Percentiles rank a stretch among this genome's conserved stretches.
phyloP scores from a whole-genome alignment of 2,329 filamentous ascomycete species.

The Sporothrix dimorphospora region DNA sequence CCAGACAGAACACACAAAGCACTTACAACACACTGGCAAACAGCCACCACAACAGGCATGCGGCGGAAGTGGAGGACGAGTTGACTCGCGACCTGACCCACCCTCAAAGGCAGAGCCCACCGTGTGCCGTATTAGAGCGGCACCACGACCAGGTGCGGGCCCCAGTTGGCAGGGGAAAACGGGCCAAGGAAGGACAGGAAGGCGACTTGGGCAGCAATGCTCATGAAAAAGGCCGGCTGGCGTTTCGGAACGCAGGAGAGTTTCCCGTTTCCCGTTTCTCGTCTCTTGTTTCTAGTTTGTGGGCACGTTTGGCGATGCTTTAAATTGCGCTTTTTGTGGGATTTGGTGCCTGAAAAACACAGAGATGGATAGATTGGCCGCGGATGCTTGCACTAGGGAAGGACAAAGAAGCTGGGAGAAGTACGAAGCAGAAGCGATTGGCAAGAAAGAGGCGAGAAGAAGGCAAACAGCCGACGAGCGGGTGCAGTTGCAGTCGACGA shows the following conservation, averaged over 20 bases:
- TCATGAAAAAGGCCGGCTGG: slow-evolving; percentile 6
- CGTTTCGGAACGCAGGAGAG: slow-evolving; percentile 5
- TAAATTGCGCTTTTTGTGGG: slow-evolving; percentile 5
- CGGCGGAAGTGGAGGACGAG: slow-evolving; percentile 25
- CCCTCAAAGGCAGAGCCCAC: slow-evolving; percentile 11
- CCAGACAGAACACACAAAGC: not conserved
- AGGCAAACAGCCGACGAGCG: not conserved
- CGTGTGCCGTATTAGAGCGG: slow-evolving; percentile 18
- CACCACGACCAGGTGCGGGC: slow-evolving; percentile 14
- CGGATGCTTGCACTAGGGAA: slow-evolving; percentile 7
- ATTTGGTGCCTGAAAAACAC: slow-evolving; percentile 16
- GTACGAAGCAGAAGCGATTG: slow-evolving; percentile 6
- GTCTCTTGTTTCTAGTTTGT: too few species aligned
- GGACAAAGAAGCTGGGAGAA: not conserved
- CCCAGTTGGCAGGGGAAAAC: slow-evolving; percentile 9
- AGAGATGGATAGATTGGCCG: slow-evolving; percentile 14
- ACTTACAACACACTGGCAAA: slow-evolving; percentile 17
- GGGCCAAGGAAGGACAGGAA: slow-evolving; percentile 22
- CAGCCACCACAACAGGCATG: slow-evolving; percentile 11
- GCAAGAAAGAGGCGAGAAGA: not conserved
- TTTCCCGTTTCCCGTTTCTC: not conserved
- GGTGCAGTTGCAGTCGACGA: not conserved
- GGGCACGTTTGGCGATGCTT: not conserved
- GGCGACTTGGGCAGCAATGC: slow-evolving; percentile 33
- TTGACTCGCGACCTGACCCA: slow-evolving; percentile 27